Evolutionary conservation across 2,329 filamentous ascomycete genomes (phyloP), one percentile per base, ranked within the genome.

Genomic region (Aspergillus aculeatus): DNA sequence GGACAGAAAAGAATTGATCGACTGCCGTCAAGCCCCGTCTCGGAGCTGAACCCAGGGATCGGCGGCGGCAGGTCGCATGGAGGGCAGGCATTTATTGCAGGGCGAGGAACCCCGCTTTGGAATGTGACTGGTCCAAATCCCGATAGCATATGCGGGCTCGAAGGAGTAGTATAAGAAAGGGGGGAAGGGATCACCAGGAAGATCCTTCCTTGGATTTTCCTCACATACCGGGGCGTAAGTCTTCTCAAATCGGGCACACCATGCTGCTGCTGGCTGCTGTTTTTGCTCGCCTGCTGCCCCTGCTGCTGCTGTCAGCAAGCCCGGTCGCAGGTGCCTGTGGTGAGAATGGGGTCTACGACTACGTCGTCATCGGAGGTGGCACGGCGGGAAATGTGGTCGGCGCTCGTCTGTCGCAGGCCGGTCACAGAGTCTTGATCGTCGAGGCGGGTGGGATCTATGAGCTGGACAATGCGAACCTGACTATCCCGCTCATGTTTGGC

Each of bases 351-450:
- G 38, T 44, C 38, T 44, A 44, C 16, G 73, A 75, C 57, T 74
- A 73, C 41, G 65, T 75, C 16, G 58, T 77, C 7, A 64, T 76
- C 19, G 74, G 74, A 24, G 72, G 73, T 44, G 74, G 74, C 23
- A 74, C 69, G 16, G 64, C 67, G 56, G 74, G 73, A 29, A 62
- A 75, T 12, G 68, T 67, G 3, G 65, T 76, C 9, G 74, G 74
- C 11, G 74, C 73, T 61, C 64, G 73, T 5, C 64, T 77, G 48
- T 11, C 48, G 38, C 41, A 62, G 3, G 57, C 50, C 5, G 54
- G 59, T 3, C 14, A n/a, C 10, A 57, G 32, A 4, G 69, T 75
- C 14, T 72, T 71, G 6, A 66, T 76, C 29, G 58, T 72, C 16
- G 70, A 72, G 54, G 69, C 69, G 7, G 70, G 70, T 10, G 62